These are phyloP conservation scores for Chlamydomonas sphaeroides DNA, from an alignment of 139 green algal genomes.

Conservation along the genomic window DNA sequence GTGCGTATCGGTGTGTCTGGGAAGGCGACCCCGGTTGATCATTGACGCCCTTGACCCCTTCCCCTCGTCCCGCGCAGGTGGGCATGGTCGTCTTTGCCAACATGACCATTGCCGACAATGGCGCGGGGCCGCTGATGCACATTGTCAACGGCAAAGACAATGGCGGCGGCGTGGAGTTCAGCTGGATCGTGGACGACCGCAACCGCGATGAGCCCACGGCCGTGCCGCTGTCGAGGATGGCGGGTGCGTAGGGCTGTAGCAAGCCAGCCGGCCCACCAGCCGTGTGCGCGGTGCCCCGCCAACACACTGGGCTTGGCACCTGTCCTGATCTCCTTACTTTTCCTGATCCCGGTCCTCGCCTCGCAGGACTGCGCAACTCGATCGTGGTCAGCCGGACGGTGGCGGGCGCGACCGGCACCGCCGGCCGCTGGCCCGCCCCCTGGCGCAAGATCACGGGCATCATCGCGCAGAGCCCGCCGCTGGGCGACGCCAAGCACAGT, in stretches of 20 bases:
- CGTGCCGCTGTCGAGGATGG: conserved; percentile 18
- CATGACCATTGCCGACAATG: conserved; percentile 62
- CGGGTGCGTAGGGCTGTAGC: conserved; percentile 13
- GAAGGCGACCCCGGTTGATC: too few relatives aligned
- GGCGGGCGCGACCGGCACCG: conserved; percentile 32
- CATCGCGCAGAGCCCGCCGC: conserved; percentile 19
- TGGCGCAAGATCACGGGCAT: not conserved
- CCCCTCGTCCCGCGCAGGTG: conserved; percentile 15
- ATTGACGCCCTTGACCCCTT: not conserved
- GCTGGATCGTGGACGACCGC: conserved; percentile 54
- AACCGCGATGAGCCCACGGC: not conserved
- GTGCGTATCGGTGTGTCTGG: too few relatives aligned
- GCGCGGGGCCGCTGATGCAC: conserved; percentile 49
- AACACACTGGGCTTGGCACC: too few relatives aligned
- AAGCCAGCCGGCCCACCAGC: too few relatives aligned
- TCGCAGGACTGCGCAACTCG: conserved; percentile 33
- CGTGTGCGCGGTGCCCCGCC: too few relatives aligned
- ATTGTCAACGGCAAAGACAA: conserved; percentile 68
- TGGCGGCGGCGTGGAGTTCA: conserved; percentile 58
- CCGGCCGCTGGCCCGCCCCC: conserved; percentile 17
- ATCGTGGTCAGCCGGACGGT: conserved; percentile 45
- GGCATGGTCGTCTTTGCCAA: conserved; percentile 56
- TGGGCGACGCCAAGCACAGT: conserved; percentile 28
- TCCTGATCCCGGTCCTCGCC: not conserved
- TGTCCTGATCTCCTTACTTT: too few relatives aligned